Evolutionary conservation across 2,329 filamentous ascomycete genomes (phyloP).

Genomic region (Raffaelea albimanens): DNA sequence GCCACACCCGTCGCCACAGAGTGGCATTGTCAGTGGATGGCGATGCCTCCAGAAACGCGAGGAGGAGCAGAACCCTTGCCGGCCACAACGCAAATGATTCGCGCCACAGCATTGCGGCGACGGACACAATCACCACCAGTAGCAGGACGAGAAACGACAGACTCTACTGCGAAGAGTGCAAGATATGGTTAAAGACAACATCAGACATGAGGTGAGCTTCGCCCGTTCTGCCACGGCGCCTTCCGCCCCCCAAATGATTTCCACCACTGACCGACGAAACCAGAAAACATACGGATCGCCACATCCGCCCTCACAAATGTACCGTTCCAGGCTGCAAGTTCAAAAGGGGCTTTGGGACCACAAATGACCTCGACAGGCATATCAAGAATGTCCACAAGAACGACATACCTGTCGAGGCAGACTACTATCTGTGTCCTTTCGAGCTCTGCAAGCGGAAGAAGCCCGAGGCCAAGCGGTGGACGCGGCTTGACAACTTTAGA

Average conservation of each 20-base stretch:
- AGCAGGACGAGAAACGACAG: too few species aligned
- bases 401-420: constrained; percentile 24
- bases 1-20: too few species aligned
- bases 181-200: constrained; percentile 32
- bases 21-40: too few species aligned
- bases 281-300: constrained; percentile 68
- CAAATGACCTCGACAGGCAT: constrained; percentile 76
- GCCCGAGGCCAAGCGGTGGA: constrained; percentile 76
- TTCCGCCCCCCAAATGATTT: neutral
- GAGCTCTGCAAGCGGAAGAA: constrained; percentile 44
- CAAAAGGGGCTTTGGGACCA: constrained; percentile 62
- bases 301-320: constrained; percentile 60
- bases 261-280: neutral
- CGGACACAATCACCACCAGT: too few species aligned
- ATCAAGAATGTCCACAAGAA: constrained; percentile 58
- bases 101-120: too few species aligned
- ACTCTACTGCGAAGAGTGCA: too few species aligned
- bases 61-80: too few species aligned
- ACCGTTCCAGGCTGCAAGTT: constrained; percentile 44
- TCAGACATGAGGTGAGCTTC: constrained; percentile 45
- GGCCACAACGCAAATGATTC: too few species aligned
- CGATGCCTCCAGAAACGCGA: too few species aligned
- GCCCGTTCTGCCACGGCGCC: too few species aligned
- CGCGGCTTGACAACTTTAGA: constrained; percentile 77
- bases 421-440: constrained; percentile 51